These are phyloP conservation scores for Neohortaea acidophila DNA, from an alignment of 495 filamentous ascomycete species.

Conservation along the genomic window DNA sequence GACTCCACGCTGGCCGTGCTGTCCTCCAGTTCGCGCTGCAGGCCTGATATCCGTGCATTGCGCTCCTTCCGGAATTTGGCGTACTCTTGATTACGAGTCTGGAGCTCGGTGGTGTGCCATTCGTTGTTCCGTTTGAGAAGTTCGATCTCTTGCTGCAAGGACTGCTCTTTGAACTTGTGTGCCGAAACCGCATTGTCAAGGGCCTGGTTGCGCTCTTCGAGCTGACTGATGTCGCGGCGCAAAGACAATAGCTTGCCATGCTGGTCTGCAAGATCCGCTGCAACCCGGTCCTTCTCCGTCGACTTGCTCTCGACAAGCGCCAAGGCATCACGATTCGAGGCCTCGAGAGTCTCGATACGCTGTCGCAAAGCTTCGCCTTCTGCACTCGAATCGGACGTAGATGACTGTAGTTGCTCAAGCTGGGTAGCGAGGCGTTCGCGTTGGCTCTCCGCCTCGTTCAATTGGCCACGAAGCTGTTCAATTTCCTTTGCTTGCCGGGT, in stretches of 20 bases:
- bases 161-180: conserved; percentile 75
- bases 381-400: conserved; percentile 56
- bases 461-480: conserved; percentile 58
- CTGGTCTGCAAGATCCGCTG: conserved; percentile 69
- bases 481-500: conserved; percentile 54
- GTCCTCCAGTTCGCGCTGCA: conserved; percentile 81
- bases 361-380: conserved; percentile 61
- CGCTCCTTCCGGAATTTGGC: conserved; percentile 93
- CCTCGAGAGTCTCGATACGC: conserved; percentile 71
- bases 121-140: conserved; percentile 75
- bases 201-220: conserved; percentile 69
- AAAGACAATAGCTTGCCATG: conserved; percentile 78
- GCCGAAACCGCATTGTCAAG: conserved; percentile 60
- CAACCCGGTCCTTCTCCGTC: conserved; percentile 66
- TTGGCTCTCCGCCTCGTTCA: conserved; percentile 48
- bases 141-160: conserved; percentile 75
- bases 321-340: conserved; percentile 77
- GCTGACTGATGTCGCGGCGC: conserved; percentile 57
- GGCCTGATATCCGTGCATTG: conserved; percentile 63
- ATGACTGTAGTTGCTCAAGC: conserved; percentile 61
- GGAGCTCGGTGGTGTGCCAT: conserved; percentile 78
- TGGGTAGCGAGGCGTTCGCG: conserved; percentile 61
- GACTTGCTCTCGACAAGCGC: conserved; percentile 80
- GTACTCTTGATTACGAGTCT: conserved; percentile 70
- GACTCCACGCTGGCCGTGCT: conserved; percentile 57